Conservation (phyloP, 2,329 filamentous ascomycete species). For the Aspergillus pseudotamarii region DNA sequence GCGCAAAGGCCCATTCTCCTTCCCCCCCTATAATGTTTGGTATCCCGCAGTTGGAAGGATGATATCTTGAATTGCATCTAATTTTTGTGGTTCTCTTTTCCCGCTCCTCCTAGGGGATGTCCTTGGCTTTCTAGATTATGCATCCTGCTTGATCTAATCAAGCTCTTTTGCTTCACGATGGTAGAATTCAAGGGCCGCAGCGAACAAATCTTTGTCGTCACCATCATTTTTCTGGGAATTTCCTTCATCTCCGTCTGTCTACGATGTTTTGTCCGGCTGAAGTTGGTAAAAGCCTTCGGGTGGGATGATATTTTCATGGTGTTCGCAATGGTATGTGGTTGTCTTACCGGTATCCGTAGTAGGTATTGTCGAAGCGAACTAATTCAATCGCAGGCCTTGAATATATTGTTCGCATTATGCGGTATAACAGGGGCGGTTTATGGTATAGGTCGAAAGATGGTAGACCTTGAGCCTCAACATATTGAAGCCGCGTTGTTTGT, state of each 20-base stretch:
- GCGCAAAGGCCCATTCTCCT: conserved; percentile 4
- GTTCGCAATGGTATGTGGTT: conserved; percentile 35
- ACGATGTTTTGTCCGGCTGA: conserved; percentile 41
- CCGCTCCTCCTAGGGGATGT: conserved; percentile 12
- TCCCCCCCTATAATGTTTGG: conserved; percentile 2
- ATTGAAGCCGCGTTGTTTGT: conserved; percentile 39
- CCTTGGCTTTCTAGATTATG: conserved; percentile 13
- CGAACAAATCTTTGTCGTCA: conserved; percentile 36
- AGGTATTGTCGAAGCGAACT: background rate
- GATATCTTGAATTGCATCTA: conserved; percentile 1
- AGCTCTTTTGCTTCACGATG: conserved; percentile 27
- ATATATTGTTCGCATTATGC: conserved; percentile 40
- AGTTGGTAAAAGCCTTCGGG: conserved; percentile 39
- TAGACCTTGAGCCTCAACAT: conserved; percentile 21
- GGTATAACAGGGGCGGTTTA: conserved; percentile 38
- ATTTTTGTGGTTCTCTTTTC: background rate
- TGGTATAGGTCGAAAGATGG: conserved; percentile 33
- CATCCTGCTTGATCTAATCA: conserved; percentile 10
- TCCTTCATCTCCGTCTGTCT: conserved; percentile 37
- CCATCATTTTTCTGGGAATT: conserved; percentile 34
- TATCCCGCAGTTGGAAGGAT: background rate
- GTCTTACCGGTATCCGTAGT: background rate
- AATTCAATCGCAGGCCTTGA: conserved; percentile 26
- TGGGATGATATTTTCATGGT: conserved; percentile 44
- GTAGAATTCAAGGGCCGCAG: conserved; percentile 35